Evolutionary conservation across 2,329 filamentous ascomycete species (phyloP).

Genomic region (Alternaria solani): DNA sequence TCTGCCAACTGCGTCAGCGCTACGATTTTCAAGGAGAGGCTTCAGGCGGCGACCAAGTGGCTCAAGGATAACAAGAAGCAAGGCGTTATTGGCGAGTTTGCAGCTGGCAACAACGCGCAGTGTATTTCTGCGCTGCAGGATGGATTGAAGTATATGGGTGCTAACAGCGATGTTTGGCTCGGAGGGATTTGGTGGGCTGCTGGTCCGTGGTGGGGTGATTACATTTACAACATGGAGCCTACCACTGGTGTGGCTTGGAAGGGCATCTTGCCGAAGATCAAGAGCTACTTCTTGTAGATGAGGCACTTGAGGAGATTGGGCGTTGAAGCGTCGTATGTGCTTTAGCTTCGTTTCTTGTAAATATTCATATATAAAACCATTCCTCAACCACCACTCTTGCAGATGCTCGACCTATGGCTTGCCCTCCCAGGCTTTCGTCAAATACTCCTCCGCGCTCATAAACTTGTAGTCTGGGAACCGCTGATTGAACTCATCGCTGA

Average conservation of each 20-base stretch:
- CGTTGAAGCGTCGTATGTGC: constrained; percentile 14
- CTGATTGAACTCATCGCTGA: constrained; percentile 57
- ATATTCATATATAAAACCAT: neutral
- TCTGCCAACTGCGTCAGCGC: constrained; percentile 58
- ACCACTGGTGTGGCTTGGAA: constrained; percentile 54
- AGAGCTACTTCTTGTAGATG: constrained; percentile 41
- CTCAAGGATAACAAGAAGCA: constrained; percentile 61
- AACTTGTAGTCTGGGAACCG: constrained; percentile 58
- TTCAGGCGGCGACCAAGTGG: constrained; percentile 63
- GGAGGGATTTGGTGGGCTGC: constrained; percentile 65
- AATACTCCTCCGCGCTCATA: constrained; percentile 52
- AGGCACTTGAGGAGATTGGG: neutral
- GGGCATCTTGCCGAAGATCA: constrained; percentile 45
- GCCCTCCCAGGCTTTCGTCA: constrained; percentile 53
- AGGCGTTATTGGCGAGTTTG: constrained; percentile 64
- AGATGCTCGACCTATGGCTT: constrained; percentile 35
- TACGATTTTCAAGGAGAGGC: constrained; percentile 63
- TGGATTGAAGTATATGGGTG: constrained; percentile 58
- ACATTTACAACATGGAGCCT: constrained; percentile 62
- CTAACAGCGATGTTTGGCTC: constrained; percentile 62
- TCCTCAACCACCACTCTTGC: neutral
- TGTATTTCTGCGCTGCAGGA: constrained; percentile 61
- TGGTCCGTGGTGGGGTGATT: constrained; percentile 61
- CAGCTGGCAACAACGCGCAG: constrained; percentile 59
- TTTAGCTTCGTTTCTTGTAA: constrained; percentile 3